These are phyloP conservation scores for Pseudogymnoascus sp. DNA, from an alignment of 2,329 filamentous ascomycete genomes.

Conservation along the genomic window DNA sequence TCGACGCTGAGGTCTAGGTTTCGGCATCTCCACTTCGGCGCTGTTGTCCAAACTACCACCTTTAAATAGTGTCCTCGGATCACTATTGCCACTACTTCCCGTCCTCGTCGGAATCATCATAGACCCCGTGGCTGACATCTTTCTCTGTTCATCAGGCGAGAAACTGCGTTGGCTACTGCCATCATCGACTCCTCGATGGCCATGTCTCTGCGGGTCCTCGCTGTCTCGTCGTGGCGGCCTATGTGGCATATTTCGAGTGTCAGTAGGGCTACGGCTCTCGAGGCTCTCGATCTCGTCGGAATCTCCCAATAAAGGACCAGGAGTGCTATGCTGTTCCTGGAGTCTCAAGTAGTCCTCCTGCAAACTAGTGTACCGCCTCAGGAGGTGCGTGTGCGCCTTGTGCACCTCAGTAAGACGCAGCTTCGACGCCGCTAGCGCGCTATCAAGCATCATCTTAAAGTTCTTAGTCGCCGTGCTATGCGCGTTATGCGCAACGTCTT, in stretches of 20 bases:
- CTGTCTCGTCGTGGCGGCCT: not conserved
- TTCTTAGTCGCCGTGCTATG: slow-evolving; percentile 15
- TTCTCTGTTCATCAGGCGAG: slow-evolving; percentile 7
- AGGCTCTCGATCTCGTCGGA: slow-evolving; percentile 12
- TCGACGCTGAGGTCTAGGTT: slow-evolving; percentile 40
- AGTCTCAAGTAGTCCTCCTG: slow-evolving; percentile 34
- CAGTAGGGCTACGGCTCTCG: slow-evolving; percentile 1
- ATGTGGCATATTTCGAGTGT: not conserved
- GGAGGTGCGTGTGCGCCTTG: slow-evolving; percentile 42
- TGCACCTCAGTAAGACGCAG: slow-evolving; percentile 41
- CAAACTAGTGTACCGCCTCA: slow-evolving; percentile 42
- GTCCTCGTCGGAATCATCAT: slow-evolving; percentile 12
- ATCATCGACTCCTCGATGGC: not conserved
- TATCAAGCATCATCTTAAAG: slow-evolving; percentile 39
- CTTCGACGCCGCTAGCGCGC: slow-evolving; percentile 37
- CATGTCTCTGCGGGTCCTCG: not conserved
- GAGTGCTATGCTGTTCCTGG: slow-evolving; percentile 27
- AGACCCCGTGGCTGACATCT: slow-evolving; percentile 11
- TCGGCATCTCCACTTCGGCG: slow-evolving; percentile 36
- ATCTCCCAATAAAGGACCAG: slow-evolving; percentile 9
- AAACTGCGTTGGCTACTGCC: not conserved
- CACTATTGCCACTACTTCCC: slow-evolving; percentile 14
- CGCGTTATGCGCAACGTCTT: slow-evolving; percentile 20
- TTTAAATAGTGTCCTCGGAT: slow-evolving; percentile 11
- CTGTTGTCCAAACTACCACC: slow-evolving; percentile 25